Evolutionary conservation across 2,329 filamentous ascomycete genomes (phyloP).

Genomic region (Hypoxylon rubiginosum): DNA sequence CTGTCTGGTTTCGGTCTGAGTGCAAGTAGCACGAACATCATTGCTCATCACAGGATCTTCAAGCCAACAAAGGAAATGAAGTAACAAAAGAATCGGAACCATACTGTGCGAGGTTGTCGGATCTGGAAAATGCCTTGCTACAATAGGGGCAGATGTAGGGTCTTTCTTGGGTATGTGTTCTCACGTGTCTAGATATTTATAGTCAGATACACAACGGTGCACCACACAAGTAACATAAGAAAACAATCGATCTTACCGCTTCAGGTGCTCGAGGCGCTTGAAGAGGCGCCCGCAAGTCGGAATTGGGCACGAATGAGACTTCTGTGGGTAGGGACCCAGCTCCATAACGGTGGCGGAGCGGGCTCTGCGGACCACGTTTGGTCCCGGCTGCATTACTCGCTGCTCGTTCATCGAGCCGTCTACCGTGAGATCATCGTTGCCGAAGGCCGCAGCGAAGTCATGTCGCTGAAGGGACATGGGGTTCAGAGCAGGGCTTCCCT

Average conservation of each 20-base stretch:
- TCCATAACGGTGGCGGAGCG: slow-evolving; percentile 97
- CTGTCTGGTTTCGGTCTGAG: slow-evolving; percentile 49
- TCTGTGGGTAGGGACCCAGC: slow-evolving; percentile 94
- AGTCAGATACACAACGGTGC: slow-evolving; percentile 62
- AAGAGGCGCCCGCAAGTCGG: slow-evolving; percentile 96
- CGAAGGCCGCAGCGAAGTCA: slow-evolving; percentile 74
- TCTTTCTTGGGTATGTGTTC: slow-evolving; percentile 99
- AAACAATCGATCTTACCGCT: slow-evolving; percentile 80
- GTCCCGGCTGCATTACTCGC: slow-evolving; percentile 77
- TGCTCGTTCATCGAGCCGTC: slow-evolving; percentile 72
- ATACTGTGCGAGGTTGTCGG: slow-evolving; percentile 99
- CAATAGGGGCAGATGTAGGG: slow-evolving; percentile 98
- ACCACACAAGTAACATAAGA: slow-evolving; percentile 58
- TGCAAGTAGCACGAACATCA: slow-evolving; percentile 53
- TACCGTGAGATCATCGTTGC: slow-evolving; percentile 71
- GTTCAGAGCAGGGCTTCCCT: slow-evolving; percentile 84
- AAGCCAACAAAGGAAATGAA: slow-evolving; percentile 53
- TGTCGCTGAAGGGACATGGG: slow-evolving; percentile 77
- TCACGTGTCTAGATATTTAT: slow-evolving; percentile 83
- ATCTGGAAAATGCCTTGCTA: slow-evolving; percentile 98
- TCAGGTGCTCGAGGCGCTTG: slow-evolving; percentile 99
- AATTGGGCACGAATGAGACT: slow-evolving; percentile 99
- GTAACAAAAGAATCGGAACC: slow-evolving; percentile 59
- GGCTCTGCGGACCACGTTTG: slow-evolving; percentile 87
- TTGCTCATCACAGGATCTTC: slow-evolving; percentile 59